These are phyloP conservation scores for Hypoxylon sp. DNA, from an alignment of 2,329 filamentous ascomycete species.

Conservation along the genomic window DNA sequence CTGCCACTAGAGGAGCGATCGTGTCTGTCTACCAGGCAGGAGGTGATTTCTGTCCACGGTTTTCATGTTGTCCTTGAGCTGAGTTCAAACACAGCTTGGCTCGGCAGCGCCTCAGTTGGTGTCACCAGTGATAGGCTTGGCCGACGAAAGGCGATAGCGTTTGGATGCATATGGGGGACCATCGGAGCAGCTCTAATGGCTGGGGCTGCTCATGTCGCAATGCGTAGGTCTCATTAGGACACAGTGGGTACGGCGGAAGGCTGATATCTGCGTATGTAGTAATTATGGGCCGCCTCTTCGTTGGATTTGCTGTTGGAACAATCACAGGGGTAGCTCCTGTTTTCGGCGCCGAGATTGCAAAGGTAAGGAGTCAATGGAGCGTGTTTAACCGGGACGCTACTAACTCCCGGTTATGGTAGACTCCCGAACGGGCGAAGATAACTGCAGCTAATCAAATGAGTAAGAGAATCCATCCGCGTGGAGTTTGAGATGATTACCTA, in stretches of 20 bases:
- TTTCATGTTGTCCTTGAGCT: constrained; percentile 7
- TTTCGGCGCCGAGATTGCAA: constrained; percentile 60
- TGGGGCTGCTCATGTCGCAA: constrained; percentile 59
- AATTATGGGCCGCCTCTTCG: constrained; percentile 57
- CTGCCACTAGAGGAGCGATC: constrained; percentile 57
- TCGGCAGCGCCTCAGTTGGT: constrained; percentile 59
- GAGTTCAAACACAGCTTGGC: constrained; percentile 52
- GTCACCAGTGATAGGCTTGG: constrained; percentile 57
- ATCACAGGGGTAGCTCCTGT: constrained; percentile 60
- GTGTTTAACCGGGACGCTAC: not conserved
- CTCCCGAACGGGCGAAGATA: constrained; percentile 58
- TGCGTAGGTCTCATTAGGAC: constrained; percentile 52
- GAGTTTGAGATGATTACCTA: not conserved
- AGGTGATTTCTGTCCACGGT: constrained; percentile 44
- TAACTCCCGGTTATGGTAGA: constrained; percentile 41
- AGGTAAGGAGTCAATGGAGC: constrained; percentile 46
- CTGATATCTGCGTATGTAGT: constrained; percentile 47
- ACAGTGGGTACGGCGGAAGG: not conserved
- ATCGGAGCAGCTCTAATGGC: constrained; percentile 59
- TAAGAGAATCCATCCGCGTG: constrained; percentile 32
- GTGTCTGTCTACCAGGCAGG: constrained; percentile 60
- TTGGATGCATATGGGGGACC: constrained; percentile 59
- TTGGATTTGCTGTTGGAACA: constrained; percentile 59
- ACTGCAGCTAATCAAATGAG: constrained; percentile 61
- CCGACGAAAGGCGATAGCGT: constrained; percentile 58